phyloP scores from a whole-genome alignment of 345 rosid species.

The Lagerstroemia speciosa region DNA sequence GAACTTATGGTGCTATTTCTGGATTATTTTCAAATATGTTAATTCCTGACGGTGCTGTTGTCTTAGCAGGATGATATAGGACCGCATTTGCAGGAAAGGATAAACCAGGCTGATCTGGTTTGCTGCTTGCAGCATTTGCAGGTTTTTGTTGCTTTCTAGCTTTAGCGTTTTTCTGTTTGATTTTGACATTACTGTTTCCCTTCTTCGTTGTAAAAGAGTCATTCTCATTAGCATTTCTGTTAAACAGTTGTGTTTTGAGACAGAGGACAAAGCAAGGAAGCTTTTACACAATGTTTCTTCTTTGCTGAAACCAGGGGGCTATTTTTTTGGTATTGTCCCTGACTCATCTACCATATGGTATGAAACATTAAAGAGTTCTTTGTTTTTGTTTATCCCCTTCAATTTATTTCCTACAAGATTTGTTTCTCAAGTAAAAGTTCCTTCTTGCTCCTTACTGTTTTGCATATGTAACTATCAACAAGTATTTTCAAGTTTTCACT shows the following conservation, averaged over 20 bases:
- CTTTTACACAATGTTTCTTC: conserved; percentile 74
- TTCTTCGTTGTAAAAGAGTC: neutral
- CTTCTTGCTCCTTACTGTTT: neutral
- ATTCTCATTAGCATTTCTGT: neutral
- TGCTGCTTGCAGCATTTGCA: conserved; percentile 93
- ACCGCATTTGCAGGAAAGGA: conserved; percentile 49
- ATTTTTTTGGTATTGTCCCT: conserved; percentile 89
- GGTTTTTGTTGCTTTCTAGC: conserved; percentile 24
- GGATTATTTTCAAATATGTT: neutral
- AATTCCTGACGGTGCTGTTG: neutral
- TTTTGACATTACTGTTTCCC: no score
- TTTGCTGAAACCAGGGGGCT: conserved; percentile 91
- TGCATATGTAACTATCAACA: neutral
- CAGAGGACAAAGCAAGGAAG: conserved; percentile 83
- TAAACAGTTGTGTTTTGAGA: conserved; percentile 76
- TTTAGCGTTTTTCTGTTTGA: neutral
- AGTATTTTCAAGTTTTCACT: neutral
- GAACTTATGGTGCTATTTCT: neutral
- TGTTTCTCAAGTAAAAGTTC: neutral
- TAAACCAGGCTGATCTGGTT: conserved; percentile 61
- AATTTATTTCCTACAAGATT: neutral
- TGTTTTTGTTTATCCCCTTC: conserved; percentile 2
- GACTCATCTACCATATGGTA: conserved; percentile 99
- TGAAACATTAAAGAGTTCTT: conserved; percentile 20
- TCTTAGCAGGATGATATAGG: conserved; percentile 54